Base-by-base conservation (phyloP, 73 alveolate species). In the Loxodes magnus region DNA sequence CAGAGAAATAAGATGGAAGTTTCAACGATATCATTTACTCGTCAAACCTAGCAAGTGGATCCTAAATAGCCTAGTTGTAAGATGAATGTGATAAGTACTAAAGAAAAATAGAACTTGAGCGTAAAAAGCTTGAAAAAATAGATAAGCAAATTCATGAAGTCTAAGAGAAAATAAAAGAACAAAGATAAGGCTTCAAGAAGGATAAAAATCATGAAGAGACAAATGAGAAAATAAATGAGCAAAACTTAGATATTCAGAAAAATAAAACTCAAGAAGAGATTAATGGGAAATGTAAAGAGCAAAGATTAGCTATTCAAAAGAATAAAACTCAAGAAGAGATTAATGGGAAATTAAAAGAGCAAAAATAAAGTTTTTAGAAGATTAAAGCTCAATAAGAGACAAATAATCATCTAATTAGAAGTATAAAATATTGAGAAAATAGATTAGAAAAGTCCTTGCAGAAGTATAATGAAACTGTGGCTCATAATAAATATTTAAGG, bases 391-490 rank as follows among this genome's bases (percentile, higher is more conserved):
- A 24, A 46, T n/a, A 46, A 46, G 59, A 46, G 34, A 1, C 34
- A 21, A 46, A 46, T 24, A 41, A 46, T 25, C 43, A 41, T 10
- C 14, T 46, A 1, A 41, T 41, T 10, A 9, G 59, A 24, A 70
- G 81, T 55, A 76, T 84, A 6, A 79, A 75, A 38, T 44, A 60
- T 14, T 70, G 87, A 33, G 99, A 92, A 71, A 87, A 92, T 67
- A 79, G 93, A 64, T 76, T 92, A 19, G 97, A 88, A 50, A 92
- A 88, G 67, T 79, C 96, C 22, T 77, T 84, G 43, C 82, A 92
- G 70, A 88, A 92, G 66, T 92, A 74, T 77, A 92, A 92, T 77
- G 93, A 92, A 46, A 95, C 97, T 3, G 93, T 92, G 25, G 99
- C 96, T 26, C 68, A 84, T 36, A 92, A 92, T 55, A 84, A 86